Evolutionary conservation across 768 basidiomycete genomes (phyloP).

Genomic region (Steccherinum ochraceum): DNA sequence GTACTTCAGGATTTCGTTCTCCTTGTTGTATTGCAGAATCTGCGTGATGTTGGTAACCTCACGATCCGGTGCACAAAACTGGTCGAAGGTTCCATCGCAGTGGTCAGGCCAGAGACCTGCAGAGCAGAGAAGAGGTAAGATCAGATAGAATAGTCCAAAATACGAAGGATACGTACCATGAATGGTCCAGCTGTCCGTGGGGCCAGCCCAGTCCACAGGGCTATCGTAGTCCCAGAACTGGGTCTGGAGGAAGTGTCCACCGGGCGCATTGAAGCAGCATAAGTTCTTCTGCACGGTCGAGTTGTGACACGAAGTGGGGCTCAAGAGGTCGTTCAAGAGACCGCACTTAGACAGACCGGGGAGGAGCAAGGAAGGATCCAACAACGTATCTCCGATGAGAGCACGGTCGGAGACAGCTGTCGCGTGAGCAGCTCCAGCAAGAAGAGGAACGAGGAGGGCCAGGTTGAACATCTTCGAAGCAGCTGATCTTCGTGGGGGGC

Average conservation of each 20-base stretch:
- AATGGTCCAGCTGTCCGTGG: neutral
- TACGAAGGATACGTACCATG: neutral
- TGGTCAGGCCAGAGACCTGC: constrained; percentile 6
- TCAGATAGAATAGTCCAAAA: neutral
- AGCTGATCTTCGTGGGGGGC: too few relatives aligned
- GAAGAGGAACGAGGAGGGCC: neutral
- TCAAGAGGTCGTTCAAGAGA: neutral
- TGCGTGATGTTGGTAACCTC: constrained; percentile 3
- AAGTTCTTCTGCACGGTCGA: neutral
- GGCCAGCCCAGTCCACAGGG: neutral
- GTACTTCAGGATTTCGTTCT: constrained; percentile 1
- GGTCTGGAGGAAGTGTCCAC: constrained; percentile 2
- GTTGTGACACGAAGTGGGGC: neutral
- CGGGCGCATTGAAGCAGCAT: constrained; percentile 2
- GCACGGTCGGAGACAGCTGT: neutral
- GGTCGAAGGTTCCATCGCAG: constrained; percentile 5
- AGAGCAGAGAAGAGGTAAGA: neutral
- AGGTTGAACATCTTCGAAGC: neutral
- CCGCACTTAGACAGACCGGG: neutral
- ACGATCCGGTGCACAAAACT: constrained; percentile 1
- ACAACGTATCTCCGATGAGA: neutral
- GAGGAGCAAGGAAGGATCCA: neutral
- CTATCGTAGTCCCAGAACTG: constrained; percentile 2
- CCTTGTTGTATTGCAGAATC: neutral
- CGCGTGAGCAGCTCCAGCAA: neutral